Conservation (phyloP, 768 basidiomycete species). For the Lactarius akahatsu region DNA sequence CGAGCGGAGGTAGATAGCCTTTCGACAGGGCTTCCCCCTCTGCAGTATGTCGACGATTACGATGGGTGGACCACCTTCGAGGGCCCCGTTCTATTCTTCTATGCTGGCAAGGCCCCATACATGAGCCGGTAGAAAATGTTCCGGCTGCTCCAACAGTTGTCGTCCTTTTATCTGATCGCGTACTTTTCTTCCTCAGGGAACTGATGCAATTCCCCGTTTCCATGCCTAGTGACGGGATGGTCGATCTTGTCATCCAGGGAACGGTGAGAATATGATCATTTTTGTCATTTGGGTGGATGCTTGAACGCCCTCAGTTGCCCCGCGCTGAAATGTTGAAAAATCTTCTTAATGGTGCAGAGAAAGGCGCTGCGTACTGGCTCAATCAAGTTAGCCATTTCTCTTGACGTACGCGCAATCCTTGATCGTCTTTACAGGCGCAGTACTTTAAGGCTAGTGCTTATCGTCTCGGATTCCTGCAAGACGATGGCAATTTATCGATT, state of each 20-base stretch:
- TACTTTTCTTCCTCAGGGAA: constrained; percentile 44
- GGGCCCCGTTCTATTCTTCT: constrained; percentile 65
- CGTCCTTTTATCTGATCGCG: constrained; percentile 16
- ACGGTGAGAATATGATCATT: constrained; percentile 43
- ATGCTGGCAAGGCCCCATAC: constrained; percentile 78
- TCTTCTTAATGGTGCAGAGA: constrained; percentile 62
- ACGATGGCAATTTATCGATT: constrained; percentile 59
- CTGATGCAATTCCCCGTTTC: constrained; percentile 85
- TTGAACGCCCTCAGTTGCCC: constrained; percentile 40
- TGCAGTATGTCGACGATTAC: constrained; percentile 45
- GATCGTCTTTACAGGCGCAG: constrained; percentile 47
- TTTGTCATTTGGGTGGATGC: constrained; percentile 9
- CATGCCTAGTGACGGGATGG: constrained; percentile 71
- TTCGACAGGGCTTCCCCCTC: constrained; percentile 42
- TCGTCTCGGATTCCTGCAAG: constrained; percentile 58
- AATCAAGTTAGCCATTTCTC: constrained; percentile 45
- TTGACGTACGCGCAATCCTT: not conserved
- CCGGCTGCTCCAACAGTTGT: not conserved
- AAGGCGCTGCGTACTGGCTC: constrained; percentile 63
- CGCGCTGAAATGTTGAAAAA: constrained; percentile 51
- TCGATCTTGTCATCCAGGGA: constrained; percentile 69
- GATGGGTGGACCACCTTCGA: constrained; percentile 74
- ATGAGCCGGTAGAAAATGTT: constrained; percentile 50
- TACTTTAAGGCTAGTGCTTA: constrained; percentile 77
- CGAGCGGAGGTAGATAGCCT: constrained; percentile 13